Conservation (phyloP, 202 grass and related monocot species). For the Hordeum pubiflorum region DNA sequence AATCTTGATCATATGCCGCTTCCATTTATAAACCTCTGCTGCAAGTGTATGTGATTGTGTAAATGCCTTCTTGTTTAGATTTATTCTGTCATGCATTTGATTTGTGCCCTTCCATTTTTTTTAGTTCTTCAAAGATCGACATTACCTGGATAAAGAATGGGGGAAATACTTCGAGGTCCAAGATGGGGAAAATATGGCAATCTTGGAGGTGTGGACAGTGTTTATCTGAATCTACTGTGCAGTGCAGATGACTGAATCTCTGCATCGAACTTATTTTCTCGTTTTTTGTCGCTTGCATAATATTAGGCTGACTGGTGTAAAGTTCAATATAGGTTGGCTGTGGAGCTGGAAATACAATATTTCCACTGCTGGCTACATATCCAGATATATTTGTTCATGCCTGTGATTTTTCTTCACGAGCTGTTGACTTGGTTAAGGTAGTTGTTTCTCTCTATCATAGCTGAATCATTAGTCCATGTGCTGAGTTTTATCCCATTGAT, state of each 20-base stretch:
- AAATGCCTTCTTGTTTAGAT: background rate
- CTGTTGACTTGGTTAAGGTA: slow-evolving; percentile 91
- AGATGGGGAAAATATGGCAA: slow-evolving; percentile 34
- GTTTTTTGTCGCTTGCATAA: slow-evolving; percentile 20
- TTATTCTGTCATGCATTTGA: background rate
- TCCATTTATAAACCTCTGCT: background rate
- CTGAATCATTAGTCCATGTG: background rate
- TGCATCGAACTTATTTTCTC: background rate
- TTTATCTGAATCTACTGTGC: background rate
- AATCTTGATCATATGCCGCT: background rate
- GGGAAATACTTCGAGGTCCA: slow-evolving; percentile 53
- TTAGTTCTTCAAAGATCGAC: slow-evolving; percentile 95
- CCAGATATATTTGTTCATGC: slow-evolving; percentile 78
- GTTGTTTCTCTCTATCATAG: slow-evolving; percentile 2
- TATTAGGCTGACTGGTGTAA: slow-evolving; percentile 14
- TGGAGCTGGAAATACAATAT: slow-evolving; percentile 77
- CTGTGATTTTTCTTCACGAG: slow-evolving; percentile 81
- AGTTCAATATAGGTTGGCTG: slow-evolving; percentile 67
- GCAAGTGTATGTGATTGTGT: background rate
- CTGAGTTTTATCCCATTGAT: background rate
- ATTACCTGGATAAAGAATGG: slow-evolving; percentile 98
- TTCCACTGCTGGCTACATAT: slow-evolving; percentile 64
- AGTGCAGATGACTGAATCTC: background rate
- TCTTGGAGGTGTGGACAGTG: slow-evolving; percentile 53
- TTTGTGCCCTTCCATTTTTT: slow-evolving; percentile 3